Percentiles rank a stretch among this genome's conserved stretches.
Evolutionary conservation across 768 basidiomycete species (phyloP).

Genomic region (Amanita phalloides): DNA sequence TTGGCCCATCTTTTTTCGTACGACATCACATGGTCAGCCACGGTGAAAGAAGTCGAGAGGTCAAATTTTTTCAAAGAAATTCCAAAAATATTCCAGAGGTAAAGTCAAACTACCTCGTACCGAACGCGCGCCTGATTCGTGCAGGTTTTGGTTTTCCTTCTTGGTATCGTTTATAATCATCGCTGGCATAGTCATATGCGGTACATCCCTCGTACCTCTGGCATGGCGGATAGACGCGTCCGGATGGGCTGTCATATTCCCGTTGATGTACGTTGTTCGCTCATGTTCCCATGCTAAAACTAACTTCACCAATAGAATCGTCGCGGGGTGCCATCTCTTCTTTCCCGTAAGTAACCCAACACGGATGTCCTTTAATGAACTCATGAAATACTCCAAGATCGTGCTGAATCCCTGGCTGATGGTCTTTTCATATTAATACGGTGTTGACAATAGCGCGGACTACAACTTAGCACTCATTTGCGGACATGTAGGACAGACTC

Average conservation of each 20-base stretch:
- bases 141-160: slow-evolving; percentile 49
- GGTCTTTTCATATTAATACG: slow-evolving; percentile 56
- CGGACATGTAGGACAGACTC: neutral
- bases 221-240: slow-evolving; percentile 48
- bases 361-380: neutral
- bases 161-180: slow-evolving; percentile 44
- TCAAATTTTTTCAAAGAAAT: slow-evolving; percentile 90
- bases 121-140: slow-evolving; percentile 18
- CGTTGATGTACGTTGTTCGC: slow-evolving; percentile 36
- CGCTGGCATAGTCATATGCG: slow-evolving; percentile 43
- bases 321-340: slow-evolving; percentile 53
- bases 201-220: slow-evolving; percentile 34
- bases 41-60: slow-evolving; percentile 71
- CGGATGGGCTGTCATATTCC: slow-evolving; percentile 70
- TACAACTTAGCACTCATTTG: neutral
- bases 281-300: neutral
- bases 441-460: neutral
- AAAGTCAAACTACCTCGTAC: slow-evolving; percentile 24
- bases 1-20: slow-evolving; percentile 54
- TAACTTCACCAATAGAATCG: slow-evolving; percentile 34
- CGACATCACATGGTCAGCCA: slow-evolving; percentile 48
- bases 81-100: slow-evolving; percentile 70
- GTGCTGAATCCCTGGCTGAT: slow-evolving; percentile 39
- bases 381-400: slow-evolving; percentile 19
- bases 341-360: slow-evolving; percentile 44